Conservation (phyloP, 129 eudicot species). For the Apium graveolens region DNA sequence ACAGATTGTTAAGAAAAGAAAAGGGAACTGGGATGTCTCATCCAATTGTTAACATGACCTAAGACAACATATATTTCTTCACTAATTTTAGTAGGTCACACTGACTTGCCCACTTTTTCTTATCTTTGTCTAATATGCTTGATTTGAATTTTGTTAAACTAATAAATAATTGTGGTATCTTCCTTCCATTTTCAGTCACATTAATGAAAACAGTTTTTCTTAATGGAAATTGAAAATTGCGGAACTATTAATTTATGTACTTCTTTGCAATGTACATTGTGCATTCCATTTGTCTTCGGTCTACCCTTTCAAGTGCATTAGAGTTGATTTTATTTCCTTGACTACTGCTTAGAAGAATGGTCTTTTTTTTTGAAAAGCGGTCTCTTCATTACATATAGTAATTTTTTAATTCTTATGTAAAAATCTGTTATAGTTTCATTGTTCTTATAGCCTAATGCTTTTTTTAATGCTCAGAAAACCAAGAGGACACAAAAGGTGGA, state of each 20-base stretch:
- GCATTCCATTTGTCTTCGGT: not conserved
- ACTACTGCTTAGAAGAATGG: not conserved
- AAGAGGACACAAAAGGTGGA: conserved; percentile 94
- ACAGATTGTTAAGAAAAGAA: too few species aligned
- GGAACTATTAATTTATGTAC: not conserved
- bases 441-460: not conserved
- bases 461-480: conserved; percentile 45
- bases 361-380: too few species aligned
- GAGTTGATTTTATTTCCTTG: not conserved
- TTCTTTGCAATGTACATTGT: not conserved
- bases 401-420: not conserved
- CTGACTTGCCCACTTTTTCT: too few species aligned
- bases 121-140: not conserved
- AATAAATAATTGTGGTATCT: not conserved
- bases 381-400: not conserved
- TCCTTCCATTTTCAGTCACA: not conserved
- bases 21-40: too few species aligned
- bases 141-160: not conserved
- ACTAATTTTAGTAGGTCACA: too few species aligned
- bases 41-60: too few species aligned
- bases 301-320: not conserved
- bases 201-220: not conserved
- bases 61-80: too few species aligned
- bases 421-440: not conserved
- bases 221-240: not conserved